Conservation (phyloP, 352 stramenopile genomes). For the Phytophthora constricta region DNA sequence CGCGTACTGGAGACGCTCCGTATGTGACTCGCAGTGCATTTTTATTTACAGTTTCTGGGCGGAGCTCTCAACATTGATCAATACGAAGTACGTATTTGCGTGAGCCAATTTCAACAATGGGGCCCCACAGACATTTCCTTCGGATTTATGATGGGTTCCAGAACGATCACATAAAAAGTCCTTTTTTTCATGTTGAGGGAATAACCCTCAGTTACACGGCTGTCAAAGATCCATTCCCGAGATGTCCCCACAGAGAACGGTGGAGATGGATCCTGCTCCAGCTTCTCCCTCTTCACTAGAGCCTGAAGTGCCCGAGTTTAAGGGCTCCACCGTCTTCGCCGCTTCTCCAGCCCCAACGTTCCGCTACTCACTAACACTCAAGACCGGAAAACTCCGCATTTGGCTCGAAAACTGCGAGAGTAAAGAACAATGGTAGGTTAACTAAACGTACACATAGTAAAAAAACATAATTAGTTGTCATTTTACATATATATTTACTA, state of each 20-base stretch:
- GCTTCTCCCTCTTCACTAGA: background rate
- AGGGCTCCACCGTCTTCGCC: background rate
- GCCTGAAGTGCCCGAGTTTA: background rate
- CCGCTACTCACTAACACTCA: background rate
- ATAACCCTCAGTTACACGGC: too few relatives aligned
- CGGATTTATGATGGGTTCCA: too few relatives aligned
- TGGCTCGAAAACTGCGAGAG: conserved; percentile 2
- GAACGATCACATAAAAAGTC: too few relatives aligned
- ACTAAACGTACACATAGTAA: background rate
- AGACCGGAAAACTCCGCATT: conserved; percentile 8
- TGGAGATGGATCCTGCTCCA: background rate
- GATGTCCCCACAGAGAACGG: background rate
- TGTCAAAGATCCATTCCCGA: background rate
- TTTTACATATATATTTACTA: background rate
- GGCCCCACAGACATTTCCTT: too few relatives aligned
- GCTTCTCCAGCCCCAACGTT: background rate
- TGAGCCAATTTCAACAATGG: too few relatives aligned
- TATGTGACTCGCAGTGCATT: too few relatives aligned
- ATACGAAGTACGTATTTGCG: too few relatives aligned
- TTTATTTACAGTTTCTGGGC: too few relatives aligned
- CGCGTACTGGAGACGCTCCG: too few relatives aligned
- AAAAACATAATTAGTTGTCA: background rate
- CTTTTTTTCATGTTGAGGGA: too few relatives aligned
- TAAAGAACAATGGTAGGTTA: conserved; percentile 11
- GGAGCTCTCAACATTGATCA: too few relatives aligned